These are phyloP conservation scores for Bacterosira constricta DNA, from an alignment of 108 stramenopile species.

Conservation along the genomic window DNA sequence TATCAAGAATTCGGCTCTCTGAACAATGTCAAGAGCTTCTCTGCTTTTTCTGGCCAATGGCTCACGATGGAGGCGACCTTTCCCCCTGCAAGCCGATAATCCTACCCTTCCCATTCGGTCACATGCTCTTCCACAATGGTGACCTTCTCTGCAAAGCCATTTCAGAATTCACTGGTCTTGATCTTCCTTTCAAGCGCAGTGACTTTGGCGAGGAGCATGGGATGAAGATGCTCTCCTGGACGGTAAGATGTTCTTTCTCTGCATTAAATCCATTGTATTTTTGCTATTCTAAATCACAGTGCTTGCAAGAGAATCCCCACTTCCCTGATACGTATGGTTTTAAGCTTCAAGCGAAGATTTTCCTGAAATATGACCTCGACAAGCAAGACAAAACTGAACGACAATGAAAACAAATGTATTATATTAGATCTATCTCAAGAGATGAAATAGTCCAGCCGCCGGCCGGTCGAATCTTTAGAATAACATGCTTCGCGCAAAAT, in stretches of 20 bases:
- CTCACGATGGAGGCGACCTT: slow-evolving; percentile 26
- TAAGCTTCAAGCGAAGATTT: slow-evolving; percentile 22
- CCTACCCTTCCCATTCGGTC: slow-evolving; percentile 24
- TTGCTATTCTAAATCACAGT: no score
- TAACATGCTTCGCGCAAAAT: no score
- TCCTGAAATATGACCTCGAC: no score
- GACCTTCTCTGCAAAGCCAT: slow-evolving; percentile 31
- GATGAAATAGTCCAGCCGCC: no score
- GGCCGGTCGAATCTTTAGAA: no score
- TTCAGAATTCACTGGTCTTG: slow-evolving; percentile 17
- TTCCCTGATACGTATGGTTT: slow-evolving; percentile 21
- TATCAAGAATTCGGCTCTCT: slow-evolving; percentile 1
- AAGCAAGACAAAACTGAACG: slow-evolving; percentile 12
- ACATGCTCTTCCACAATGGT: slow-evolving; percentile 38
- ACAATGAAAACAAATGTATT: slow-evolving; percentile 14
- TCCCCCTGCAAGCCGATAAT: slow-evolving; percentile 5
- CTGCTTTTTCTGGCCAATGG: slow-evolving; percentile 12
- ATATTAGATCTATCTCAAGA: slow-evolving; percentile 4
- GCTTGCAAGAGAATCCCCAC: slow-evolving; percentile 24
- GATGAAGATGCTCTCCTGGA: slow-evolving; percentile 18
- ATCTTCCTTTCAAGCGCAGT: slow-evolving; percentile 18
- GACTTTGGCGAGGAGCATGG: neutral
- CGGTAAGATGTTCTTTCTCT: no score
- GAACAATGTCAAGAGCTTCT: slow-evolving; percentile 12
- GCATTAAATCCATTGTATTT: no score